Conservation (phyloP, 1,284 basidiomycete genomes). For the Apiotrichum domesticum region DNA sequence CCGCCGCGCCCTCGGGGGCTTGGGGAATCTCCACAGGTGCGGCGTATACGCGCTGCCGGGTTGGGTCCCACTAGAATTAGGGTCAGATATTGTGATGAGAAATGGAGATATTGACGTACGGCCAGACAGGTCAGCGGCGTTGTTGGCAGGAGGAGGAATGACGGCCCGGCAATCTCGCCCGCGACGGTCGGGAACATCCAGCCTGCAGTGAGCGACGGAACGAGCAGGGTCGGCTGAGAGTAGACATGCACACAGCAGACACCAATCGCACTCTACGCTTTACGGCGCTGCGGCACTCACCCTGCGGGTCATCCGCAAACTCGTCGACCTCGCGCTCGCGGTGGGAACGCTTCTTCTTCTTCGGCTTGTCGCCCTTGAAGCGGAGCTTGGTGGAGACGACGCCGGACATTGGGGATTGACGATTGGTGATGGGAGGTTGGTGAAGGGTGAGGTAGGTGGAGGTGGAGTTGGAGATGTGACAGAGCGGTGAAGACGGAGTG, state of each 20-base stretch:
- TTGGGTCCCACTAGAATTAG: conserved; percentile 37
- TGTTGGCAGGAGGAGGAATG: conserved; percentile 45
- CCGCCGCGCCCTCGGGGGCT: conserved; percentile 42
- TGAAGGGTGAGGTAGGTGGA: not conserved
- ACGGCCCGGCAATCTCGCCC: conserved; percentile 46
- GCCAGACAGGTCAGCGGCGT: conserved; percentile 41
- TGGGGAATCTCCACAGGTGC: conserved; percentile 42
- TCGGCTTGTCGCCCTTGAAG: conserved; percentile 51
- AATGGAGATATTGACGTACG: conserved; percentile 19
- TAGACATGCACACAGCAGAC: not conserved
- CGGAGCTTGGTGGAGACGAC: conserved; percentile 46
- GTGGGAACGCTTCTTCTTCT: conserved; percentile 50
- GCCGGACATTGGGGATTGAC: conserved; percentile 15
- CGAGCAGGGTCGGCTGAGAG: no score
- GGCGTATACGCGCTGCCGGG: conserved; percentile 40
- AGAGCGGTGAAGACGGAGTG: no score
- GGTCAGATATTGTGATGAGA: not conserved
- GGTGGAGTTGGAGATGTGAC: not conserved
- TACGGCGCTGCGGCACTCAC: conserved; percentile 36
- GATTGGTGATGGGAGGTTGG: not conserved
- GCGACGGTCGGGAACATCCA: conserved; percentile 48
- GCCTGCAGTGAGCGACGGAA: conserved; percentile 21
- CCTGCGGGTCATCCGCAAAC: conserved; percentile 34
- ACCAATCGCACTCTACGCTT: conserved; percentile 12
- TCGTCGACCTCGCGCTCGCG: conserved; percentile 26